These are phyloP conservation scores for Apiotrichum sp. DNA, from an alignment of 1,284 basidiomycete species.

Conservation along the genomic window DNA sequence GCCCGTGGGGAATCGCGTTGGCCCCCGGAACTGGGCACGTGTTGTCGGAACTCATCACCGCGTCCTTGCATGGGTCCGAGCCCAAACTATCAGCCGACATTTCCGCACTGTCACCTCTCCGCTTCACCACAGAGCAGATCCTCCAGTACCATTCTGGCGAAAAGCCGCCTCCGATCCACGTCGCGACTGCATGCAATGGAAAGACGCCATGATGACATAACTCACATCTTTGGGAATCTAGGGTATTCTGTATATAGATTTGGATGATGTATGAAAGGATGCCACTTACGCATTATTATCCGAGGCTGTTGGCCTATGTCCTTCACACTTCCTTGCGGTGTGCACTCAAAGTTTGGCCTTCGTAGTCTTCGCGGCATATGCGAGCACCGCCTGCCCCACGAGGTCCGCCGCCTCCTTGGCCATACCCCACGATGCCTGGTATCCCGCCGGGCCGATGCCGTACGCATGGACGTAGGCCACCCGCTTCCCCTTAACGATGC, in stretches of 20 bases:
- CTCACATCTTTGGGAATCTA: too few species aligned
- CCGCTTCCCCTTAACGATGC: background rate
- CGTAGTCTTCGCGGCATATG: background rate
- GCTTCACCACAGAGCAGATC: background rate
- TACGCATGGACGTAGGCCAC: slow-evolving; percentile 24
- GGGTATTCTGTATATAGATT: too few species aligned
- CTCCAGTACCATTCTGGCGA: background rate
- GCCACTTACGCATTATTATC: too few species aligned
- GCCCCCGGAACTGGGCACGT: background rate
- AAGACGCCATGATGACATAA: too few species aligned
- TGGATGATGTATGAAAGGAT: too few species aligned
- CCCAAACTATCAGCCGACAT: background rate
- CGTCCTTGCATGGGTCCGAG: background rate
- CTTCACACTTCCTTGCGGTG: too few species aligned
- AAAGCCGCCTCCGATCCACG: too few species aligned
- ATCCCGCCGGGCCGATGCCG: slow-evolving; percentile 35
- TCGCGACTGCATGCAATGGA: too few species aligned
- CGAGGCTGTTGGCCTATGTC: too few species aligned
- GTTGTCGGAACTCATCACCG: background rate
- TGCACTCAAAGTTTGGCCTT: slow-evolving; percentile 1
- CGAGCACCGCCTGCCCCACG: slow-evolving; percentile 12
- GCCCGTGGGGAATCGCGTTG: background rate
- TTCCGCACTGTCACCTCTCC: background rate
- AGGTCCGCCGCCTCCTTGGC: slow-evolving; percentile 30
- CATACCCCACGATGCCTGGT: slow-evolving; percentile 34